Percentiles rank a stretch among this genome's conserved stretches.
phyloP scores from a whole-genome alignment of 176 grass and related monocot genomes.

The Hyparrhenia diplandra region DNA sequence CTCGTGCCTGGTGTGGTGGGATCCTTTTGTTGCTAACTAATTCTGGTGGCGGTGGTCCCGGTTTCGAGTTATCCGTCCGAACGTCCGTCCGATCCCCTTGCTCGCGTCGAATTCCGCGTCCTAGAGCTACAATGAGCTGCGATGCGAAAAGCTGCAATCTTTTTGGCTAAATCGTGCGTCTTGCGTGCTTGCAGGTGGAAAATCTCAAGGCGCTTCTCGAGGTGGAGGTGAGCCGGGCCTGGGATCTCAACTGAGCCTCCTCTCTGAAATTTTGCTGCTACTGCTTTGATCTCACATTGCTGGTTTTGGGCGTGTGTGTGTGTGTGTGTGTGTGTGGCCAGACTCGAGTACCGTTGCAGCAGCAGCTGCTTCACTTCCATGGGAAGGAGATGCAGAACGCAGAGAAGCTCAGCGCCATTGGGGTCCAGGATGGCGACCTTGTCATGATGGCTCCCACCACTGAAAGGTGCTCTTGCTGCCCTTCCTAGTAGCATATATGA shows the following conservation, averaged over 20 bases:
- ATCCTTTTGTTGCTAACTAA: conserved; percentile 25
- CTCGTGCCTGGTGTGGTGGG: neutral
- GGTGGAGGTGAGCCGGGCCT: conserved; percentile 66
- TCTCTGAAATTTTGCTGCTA: neutral
- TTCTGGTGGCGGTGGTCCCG: neutral
- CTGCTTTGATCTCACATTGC: conserved; percentile 38
- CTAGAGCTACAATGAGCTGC: neutral
- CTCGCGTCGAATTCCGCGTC: neutral
- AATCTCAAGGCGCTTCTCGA: conserved; percentile 95
- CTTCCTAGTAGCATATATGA: neutral
- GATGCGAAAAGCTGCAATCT: neutral
- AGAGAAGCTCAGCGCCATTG: conserved; percentile 54
- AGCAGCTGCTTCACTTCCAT: conserved; percentile 82
- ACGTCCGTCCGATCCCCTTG: neutral
- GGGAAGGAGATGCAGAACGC: conserved; percentile 86
- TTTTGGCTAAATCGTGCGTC: too few species aligned
- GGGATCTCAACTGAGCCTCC: neutral
- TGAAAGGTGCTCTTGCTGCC: conserved; percentile 32
- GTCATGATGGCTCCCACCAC: conserved; percentile 59
- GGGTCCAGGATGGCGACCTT: conserved; percentile 76
- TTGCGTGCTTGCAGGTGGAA: conserved; percentile 58
- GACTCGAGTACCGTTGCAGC: conserved; percentile 56
- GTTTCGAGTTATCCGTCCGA: neutral
- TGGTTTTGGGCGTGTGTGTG: conserved; percentile 5
- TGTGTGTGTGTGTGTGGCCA: conserved; percentile 33